Conservation (phyloP, 2,329 filamentous ascomycete genomes). For the Cercospora nicotianae region DNA sequence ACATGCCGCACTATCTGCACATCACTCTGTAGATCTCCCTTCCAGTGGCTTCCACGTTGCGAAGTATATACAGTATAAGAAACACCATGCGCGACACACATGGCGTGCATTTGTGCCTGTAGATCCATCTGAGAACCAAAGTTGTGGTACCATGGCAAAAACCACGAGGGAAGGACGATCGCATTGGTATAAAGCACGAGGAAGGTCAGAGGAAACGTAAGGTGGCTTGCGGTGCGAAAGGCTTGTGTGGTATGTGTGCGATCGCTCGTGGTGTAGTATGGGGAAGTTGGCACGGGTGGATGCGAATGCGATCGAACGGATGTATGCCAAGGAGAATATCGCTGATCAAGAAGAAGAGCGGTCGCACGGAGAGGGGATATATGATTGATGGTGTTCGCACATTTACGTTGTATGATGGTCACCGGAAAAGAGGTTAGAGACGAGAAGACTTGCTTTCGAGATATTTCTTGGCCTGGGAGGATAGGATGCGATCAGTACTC, state of each 20-base stretch:
- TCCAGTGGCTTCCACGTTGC: slow-evolving; percentile 3
- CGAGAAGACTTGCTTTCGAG: background rate
- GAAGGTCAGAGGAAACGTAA: background rate
- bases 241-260: background rate
- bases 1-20: background rate
- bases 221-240: background rate
- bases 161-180: background rate
- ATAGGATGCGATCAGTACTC: background rate
- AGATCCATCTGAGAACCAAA: background rate
- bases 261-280: background rate
- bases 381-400: background rate
- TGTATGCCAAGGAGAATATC: background rate
- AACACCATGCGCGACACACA: background rate
- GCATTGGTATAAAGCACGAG: background rate
- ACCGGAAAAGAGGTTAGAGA: background rate
- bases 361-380: background rate
- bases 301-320: background rate
- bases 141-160: slow-evolving; percentile 4
- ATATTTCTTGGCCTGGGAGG: background rate
- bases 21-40: background rate
- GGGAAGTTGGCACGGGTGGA: background rate
- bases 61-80: background rate
- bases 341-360: background rate
- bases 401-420: background rate
- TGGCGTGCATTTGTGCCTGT: background rate